Evolutionary conservation across 257 asterid species (phyloP).

Genomic region (Ophiorrhiza pumila): DNA sequence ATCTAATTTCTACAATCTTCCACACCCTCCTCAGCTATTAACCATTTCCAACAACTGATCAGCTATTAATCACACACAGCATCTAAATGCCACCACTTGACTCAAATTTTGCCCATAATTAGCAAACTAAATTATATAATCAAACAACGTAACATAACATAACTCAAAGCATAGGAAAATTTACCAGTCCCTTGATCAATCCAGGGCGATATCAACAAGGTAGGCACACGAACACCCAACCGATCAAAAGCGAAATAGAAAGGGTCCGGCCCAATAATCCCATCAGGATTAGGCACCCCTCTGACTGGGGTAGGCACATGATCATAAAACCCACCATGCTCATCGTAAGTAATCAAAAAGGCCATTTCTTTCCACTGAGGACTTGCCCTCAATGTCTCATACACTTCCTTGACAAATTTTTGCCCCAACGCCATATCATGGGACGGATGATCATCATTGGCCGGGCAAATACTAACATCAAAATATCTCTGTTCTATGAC

Average conservation of each 20-base stretch:
- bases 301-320: slow-evolving; percentile 89
- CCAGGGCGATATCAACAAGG: slow-evolving; percentile 90
- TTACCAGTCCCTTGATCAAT: slow-evolving; percentile 83
- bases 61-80: not conserved
- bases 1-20: not conserved
- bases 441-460: slow-evolving; percentile 93
- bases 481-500: slow-evolving; percentile 90
- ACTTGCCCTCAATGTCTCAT: slow-evolving; percentile 78
- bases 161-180: slow-evolving; percentile 15
- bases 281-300: slow-evolving; percentile 97
- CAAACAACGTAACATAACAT: not conserved
- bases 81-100: not conserved
- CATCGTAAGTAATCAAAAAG: slow-evolving; percentile 84
- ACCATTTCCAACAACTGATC: not conserved
- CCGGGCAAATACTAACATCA: slow-evolving; percentile 59
- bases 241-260: slow-evolving; percentile 73
- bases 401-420: slow-evolving; percentile 93
- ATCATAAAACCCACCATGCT: slow-evolving; percentile 94
- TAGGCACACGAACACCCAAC: slow-evolving; percentile 92
- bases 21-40: too few species aligned
- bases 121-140: not conserved
- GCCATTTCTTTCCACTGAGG: slow-evolving; percentile 98
- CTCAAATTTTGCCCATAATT: not conserved
- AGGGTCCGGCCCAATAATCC: slow-evolving; percentile 90
- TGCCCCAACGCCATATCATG: slow-evolving; percentile 90